Evolutionary conservation across 495 filamentous ascomycete genomes (phyloP).

Genomic region (Penicillium coffeae): DNA sequence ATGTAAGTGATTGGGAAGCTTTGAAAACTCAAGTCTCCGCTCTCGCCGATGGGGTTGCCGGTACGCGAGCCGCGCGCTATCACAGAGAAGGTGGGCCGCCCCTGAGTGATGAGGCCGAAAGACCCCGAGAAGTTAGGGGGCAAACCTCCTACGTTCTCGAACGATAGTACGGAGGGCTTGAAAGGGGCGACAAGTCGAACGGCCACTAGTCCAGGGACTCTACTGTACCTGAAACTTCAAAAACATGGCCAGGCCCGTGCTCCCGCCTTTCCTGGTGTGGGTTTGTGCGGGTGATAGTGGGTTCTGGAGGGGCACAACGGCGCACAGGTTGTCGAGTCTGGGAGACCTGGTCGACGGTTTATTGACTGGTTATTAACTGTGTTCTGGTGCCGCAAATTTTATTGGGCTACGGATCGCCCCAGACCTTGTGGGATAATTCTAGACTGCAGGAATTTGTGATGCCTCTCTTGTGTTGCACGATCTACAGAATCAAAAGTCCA

Average conservation of each 20-base stretch:
- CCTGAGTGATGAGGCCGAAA: too few relatives aligned
- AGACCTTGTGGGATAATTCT: neutral
- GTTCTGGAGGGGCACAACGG: slow-evolving; percentile 4
- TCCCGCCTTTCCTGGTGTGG: too few relatives aligned
- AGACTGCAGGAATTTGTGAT: neutral
- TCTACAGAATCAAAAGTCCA: too few relatives aligned
- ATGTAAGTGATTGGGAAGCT: neutral
- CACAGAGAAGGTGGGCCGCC: too few relatives aligned
- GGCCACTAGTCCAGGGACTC: neutral
- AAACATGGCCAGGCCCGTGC: slow-evolving; percentile 30
- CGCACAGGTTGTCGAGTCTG: too few relatives aligned
- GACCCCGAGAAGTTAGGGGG: too few relatives aligned
- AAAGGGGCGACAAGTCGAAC: neutral
- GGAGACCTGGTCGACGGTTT: too few relatives aligned
- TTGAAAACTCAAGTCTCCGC: neutral
- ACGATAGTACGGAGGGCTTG: neutral
- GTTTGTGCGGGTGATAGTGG: neutral
- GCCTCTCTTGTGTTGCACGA: neutral
- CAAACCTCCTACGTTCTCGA: too few relatives aligned
- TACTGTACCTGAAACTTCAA: slow-evolving; percentile 33
- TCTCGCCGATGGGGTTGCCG: neutral
- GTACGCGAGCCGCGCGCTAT: too few relatives aligned
- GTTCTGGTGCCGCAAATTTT: too few relatives aligned
- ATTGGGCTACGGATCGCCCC: neutral
- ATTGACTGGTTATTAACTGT: too few relatives aligned